phyloP scores from a whole-genome alignment of 768 basidiomycete genomes.

The Sporobolomyces pararoseus region DNA sequence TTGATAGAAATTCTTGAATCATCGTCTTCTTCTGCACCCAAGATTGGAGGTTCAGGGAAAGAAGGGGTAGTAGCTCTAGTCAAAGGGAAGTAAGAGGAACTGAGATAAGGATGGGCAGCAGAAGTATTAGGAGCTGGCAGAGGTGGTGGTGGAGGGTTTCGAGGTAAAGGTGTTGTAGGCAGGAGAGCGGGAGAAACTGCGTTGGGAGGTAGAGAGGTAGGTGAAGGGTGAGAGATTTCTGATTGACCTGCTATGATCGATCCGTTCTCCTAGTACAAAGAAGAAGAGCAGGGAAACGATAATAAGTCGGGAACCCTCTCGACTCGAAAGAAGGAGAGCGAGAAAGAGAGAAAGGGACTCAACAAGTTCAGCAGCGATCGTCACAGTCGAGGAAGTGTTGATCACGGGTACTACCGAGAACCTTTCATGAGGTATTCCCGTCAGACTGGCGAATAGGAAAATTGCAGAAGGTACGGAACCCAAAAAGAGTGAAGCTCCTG shows the following conservation, averaged over 20 bases:
- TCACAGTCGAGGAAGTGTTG: slow-evolving; percentile 91
- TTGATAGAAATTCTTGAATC: background rate
- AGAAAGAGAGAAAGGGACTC: background rate
- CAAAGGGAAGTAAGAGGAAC: slow-evolving; percentile 18
- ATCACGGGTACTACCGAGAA: slow-evolving; percentile 80
- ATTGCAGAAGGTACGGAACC: slow-evolving; percentile 88
- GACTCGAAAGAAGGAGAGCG: background rate
- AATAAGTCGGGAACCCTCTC: background rate
- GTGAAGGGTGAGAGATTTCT: slow-evolving; percentile 36
- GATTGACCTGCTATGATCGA: slow-evolving; percentile 33
- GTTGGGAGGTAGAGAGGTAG: background rate
- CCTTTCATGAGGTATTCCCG: slow-evolving; percentile 72
- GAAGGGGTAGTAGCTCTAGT: slow-evolving; percentile 36
- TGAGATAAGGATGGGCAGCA: background rate
- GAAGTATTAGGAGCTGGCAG: background rate
- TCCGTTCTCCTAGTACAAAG: slow-evolving; percentile 17
- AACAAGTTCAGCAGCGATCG: slow-evolving; percentile 64
- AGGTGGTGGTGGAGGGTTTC: background rate
- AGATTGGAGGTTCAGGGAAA: slow-evolving; percentile 35
- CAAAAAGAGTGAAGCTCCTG: slow-evolving; percentile 83
- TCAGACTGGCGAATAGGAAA: slow-evolving; percentile 71
- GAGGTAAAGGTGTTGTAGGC: background rate
- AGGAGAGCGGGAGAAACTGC: background rate
- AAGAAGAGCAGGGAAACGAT: no score
- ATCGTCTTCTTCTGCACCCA: slow-evolving; percentile 39